Evolutionary conservation across 331 rosid species (phyloP), one percentile per base, ranked within the genome.

Genomic region (Rosa hybrid): DNA sequence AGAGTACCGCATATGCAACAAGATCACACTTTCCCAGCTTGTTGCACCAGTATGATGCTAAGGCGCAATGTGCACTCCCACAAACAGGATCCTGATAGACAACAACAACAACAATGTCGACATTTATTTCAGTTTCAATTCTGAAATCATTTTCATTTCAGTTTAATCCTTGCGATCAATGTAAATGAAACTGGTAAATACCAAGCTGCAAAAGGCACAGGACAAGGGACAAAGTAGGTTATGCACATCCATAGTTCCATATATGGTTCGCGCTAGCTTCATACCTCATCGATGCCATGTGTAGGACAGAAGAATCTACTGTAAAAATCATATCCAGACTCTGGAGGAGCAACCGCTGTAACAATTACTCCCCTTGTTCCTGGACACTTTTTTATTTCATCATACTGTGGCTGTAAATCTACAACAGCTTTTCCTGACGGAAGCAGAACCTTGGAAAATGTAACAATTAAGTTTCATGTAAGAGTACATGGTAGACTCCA

Each of bases 41-140:
- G 82, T 91, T 86, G 90, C 91, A 83, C 94, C 98, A 94, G 69
- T 91, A 89, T 23, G 80, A 21, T 79, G 91, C 96, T 71, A 92
- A 89, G 60, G 88, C 84, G 86, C 94, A 94, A 80, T 94, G 91
- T 76, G 97, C 98, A 83, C 91, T 90, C 78, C 98, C 97, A 84
- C 82, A 71, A 62, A 87, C 96, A 25, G 91, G 92, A 86, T 92
- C 98, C 98, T 91, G 81, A 85, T 80, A 62, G 8, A 54, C 51
- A 78, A 75, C 53, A 6, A 34, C 12, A 75, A 10, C 44, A 60
- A 25, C 54, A 21, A 20, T 23, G 18, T 60, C 48, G 4, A 54
- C 49, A 6, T 12, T 54, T 56, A 6, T 12, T 54, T 56, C 20
- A 9, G 14, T 41, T 56, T 74, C 14, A 39, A 38, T 13, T n/a